Evolutionary conservation across 139 green algal genomes (phyloP).

Genomic region (Chlamydomonas sphaeroides): DNA sequence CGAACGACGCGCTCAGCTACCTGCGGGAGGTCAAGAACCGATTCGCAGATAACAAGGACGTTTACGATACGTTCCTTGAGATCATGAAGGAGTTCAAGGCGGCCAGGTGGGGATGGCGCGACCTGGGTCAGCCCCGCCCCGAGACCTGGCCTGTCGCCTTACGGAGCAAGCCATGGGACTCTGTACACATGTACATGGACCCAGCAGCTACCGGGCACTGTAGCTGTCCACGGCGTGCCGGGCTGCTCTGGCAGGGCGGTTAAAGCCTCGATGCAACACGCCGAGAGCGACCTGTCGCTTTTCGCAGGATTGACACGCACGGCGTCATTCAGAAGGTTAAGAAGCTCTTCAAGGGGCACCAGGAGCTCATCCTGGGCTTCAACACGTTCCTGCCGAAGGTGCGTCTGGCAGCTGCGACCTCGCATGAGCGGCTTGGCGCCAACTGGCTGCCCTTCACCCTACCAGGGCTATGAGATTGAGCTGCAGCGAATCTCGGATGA

Average conservation of each 20-base stretch:
- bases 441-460: neutral
- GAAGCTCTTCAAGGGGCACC: constrained; percentile 93
- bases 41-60: constrained; percentile 84
- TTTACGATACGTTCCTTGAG: constrained; percentile 97
- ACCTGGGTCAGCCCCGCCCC: constrained; percentile 33
- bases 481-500: constrained; percentile 63
- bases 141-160: no score
- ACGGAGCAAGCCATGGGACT: no score
- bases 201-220: no score
- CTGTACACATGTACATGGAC: no score
- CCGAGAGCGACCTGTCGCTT: no score
- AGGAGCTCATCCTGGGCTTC: constrained; percentile 97
- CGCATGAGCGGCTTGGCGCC: no score
- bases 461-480: constrained; percentile 84
- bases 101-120: constrained; percentile 70
- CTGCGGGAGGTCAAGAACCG: constrained; percentile 80
- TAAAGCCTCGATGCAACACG: neutral
- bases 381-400: constrained; percentile 99
- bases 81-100: constrained; percentile 99
- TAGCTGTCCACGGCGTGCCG: no score
- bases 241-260: constrained; percentile 12
- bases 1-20: constrained; percentile 82
- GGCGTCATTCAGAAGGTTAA: constrained; percentile 97
- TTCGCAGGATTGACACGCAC: constrained; percentile 92
- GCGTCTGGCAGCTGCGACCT: neutral